A percentile compares a stretch with the other conserved stretches of the same genome.
Conservation (phyloP, 2,329 filamentous ascomycete species). For the Alternaria brassicae region DNA sequence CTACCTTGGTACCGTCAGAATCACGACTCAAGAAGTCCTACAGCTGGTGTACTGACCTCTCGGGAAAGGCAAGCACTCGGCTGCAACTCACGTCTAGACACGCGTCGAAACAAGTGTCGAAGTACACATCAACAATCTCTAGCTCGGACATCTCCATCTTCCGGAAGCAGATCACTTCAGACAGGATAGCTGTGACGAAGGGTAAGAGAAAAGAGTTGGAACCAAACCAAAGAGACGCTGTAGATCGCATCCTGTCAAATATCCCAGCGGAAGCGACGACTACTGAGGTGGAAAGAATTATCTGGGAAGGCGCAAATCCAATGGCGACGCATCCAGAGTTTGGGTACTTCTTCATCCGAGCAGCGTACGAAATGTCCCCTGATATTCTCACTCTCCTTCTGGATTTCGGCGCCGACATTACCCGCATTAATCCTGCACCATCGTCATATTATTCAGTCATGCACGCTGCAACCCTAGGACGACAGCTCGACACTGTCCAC, state of each 20-base stretch:
- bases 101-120: constrained; percentile 15
- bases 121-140: constrained; percentile 31
- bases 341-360: constrained; percentile 40
- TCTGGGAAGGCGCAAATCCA: constrained; percentile 43
- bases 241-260: constrained; percentile 41
- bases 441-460: constrained; percentile 34
- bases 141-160: constrained; percentile 39
- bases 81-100: constrained; percentile 9
- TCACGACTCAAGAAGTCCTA: constrained; percentile 28
- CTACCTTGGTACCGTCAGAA: constrained; percentile 28
- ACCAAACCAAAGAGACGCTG: constrained; percentile 31
- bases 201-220: constrained; percentile 34
- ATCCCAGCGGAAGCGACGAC: constrained; percentile 32
- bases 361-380: constrained; percentile 36
- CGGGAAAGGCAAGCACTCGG: constrained; percentile 20
- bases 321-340: constrained; percentile 41
- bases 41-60: constrained; percentile 34
- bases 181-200: constrained; percentile 40
- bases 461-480: constrained; percentile 40
- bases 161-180: constrained; percentile 34
- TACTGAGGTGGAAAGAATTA: constrained; percentile 36
- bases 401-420: constrained; percentile 43
- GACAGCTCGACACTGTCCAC: constrained; percentile 34
- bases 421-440: constrained; percentile 18
- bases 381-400: constrained; percentile 33